Conservation (phyloP, 345 rosid genomes). For the Mallotus nudiflorus region DNA sequence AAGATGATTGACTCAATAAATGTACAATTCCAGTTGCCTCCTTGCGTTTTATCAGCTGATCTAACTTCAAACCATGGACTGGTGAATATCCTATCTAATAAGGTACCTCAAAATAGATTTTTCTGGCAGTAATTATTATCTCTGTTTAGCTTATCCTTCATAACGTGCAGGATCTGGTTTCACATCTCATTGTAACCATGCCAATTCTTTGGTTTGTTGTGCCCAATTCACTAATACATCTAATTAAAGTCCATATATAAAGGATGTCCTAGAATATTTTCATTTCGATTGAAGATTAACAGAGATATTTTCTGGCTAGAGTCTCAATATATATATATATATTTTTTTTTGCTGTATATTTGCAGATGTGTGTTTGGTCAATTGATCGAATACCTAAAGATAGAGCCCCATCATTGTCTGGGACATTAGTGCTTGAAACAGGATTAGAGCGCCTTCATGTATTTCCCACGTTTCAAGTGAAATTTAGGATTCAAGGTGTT, state of each 20-base stretch:
- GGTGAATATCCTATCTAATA: constrained; percentile 69
- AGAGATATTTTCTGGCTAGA: not conserved
- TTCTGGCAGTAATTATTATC: not conserved
- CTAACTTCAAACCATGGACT: constrained; percentile 89
- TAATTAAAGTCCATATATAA: not conserved
- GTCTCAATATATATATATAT: not conserved
- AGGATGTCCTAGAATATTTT: not conserved
- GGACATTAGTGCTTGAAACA: constrained; percentile 56
- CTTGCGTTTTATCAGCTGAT: constrained; percentile 73
- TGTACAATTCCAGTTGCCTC: constrained; percentile 76
- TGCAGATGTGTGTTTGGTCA: constrained; percentile 83
- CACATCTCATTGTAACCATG: not conserved
- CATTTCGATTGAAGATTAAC: not conserved
- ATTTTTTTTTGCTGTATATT: not conserved
- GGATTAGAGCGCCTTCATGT: constrained; percentile 76
- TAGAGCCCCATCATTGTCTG: constrained; percentile 74
- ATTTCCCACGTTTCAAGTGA: constrained; percentile 69
- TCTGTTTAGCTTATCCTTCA: not conserved
- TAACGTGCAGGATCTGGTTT: not conserved
- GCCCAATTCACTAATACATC: not conserved
- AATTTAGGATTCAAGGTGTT: constrained; percentile 81
- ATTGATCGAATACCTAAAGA: constrained; percentile 86
- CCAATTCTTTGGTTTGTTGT: not conserved
- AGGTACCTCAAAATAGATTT: constrained; percentile 39
- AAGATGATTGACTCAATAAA: constrained; percentile 74